A percentile compares a stretch with the other conserved stretches of the same genome.
Conservation (phyloP, 371 early-diverging fungal species). For the Mucor irregularis region DNA sequence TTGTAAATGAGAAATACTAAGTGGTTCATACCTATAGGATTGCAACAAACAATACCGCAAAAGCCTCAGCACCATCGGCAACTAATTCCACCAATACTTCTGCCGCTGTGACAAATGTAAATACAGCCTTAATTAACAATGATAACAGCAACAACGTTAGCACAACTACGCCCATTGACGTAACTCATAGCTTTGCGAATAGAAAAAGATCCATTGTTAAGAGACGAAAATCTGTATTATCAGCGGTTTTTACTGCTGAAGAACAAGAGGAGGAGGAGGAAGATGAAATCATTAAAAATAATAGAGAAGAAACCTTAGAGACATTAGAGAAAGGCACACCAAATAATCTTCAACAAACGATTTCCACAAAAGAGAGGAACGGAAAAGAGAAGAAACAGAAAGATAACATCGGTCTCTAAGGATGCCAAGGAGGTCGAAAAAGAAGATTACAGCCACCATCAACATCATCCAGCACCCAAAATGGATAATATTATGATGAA, state of each 20-base stretch:
- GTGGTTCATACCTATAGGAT: background rate
- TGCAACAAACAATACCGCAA: background rate
- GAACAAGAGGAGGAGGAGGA: conserved; percentile 33
- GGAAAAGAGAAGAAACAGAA: background rate
- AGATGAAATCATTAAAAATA: conserved; percentile 5
- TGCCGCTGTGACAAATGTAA: no score
- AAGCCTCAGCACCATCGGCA: background rate
- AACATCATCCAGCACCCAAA: background rate
- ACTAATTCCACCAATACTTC: no score
- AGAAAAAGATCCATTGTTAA: conserved; percentile 30
- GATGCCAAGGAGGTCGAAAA: background rate
- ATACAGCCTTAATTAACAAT: no score
- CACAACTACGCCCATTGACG: background rate
- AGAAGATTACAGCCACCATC: background rate
- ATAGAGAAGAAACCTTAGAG: conserved; percentile 15
- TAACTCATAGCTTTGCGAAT: conserved; percentile 36
- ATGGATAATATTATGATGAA: background rate
- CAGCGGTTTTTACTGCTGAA: conserved; percentile 41
- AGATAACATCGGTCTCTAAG: no score
- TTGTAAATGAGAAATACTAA: background rate
- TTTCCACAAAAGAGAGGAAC: background rate
- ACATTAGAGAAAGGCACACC: conserved; percentile 15
- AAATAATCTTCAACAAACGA: no score
- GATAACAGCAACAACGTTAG: background rate
- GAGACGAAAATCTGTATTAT: conserved; percentile 49